Evolutionary conservation across 345 rosid genomes (phyloP).

Genomic region (Rhodomyrtus tomentosa): DNA sequence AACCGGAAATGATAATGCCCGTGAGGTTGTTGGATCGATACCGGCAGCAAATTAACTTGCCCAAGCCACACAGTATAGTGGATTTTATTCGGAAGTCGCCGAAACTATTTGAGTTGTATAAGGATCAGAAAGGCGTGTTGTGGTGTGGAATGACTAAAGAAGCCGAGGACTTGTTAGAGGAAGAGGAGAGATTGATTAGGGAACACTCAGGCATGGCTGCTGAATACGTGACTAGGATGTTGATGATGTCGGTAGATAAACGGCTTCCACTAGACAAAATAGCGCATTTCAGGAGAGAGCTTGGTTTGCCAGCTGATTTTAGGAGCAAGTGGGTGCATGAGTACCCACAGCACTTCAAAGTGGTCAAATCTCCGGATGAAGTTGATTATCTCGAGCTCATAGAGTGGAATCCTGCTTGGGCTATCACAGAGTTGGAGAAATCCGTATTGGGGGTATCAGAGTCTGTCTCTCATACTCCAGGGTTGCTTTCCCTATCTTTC

Average conservation of each 20-base stretch:
- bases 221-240: conserved; percentile 59
- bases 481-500: conserved; percentile 60
- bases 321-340: conserved; percentile 49
- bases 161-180: conserved; percentile 45
- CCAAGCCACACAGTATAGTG: conserved; percentile 44
- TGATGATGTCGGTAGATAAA: conserved; percentile 68
- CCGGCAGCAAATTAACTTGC: conserved; percentile 37
- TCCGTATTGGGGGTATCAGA: conserved; percentile 30
- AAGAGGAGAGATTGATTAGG: conserved; percentile 43
- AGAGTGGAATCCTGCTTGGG: conserved; percentile 79
- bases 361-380: conserved; percentile 34
- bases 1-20: conserved; percentile 59
- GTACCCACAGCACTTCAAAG: conserved; percentile 55
- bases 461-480: conserved; percentile 34
- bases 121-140: conserved; percentile 27
- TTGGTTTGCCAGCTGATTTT: conserved; percentile 75
- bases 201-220: conserved; percentile 53
- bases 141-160: conserved; percentile 73
- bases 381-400: conserved; percentile 56
- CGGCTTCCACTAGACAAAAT: conserved; percentile 53
- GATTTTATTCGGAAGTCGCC: conserved; percentile 67
- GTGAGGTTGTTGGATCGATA: conserved; percentile 40
- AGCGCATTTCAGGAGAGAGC: conserved; percentile 62
- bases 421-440: conserved; percentile 74
- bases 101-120: conserved; percentile 58